Base-by-base conservation (phyloP, 2,329 filamentous ascomycete genomes). In the Camillea tinctor region DNA sequence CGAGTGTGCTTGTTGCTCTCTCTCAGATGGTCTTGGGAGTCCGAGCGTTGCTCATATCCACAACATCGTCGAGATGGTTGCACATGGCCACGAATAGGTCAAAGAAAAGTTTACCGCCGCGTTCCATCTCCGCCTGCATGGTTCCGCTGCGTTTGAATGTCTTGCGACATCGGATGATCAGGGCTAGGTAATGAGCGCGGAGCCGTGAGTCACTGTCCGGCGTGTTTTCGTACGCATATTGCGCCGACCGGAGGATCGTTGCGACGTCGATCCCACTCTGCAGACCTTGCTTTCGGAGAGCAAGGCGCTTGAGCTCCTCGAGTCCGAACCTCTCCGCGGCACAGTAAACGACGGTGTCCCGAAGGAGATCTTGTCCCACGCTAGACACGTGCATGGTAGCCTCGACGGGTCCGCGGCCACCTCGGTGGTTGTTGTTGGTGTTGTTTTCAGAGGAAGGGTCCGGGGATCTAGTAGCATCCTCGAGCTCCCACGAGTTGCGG, bases 91-190 rank as follows among this genome's bases (percentile, higher is more conserved):
- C 93, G 78, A 97, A 98, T 78, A 98, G 83, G 84, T 97, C 93
- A 81, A 98, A 98, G 85, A 95, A 97, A 80, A 97, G 84, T 84
- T 93, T 93, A 80, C 87, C 93, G 76, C 93, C 93, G 78, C 88
- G 88, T 83, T 97, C 92, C 93, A 98, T 97, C 83, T 97, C 93
- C 81, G 91, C 89, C 85, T 97, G 93, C 93, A 97, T 96, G 78
- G 93, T 97, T 79, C 93, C 93, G 82, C 93, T 97, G 80, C 91
- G 88, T 89, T 97, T 97, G 79, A 98, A 97, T 73, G 92, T 97
- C 83, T 93, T 93, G 78, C 94, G 92, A 84, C 91, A 94, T 82
- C 93, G 90, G 83, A 97, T 97, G 79, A 97, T 96, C 79, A 97
- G 87, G 76, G 93, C 92, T 77, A 98, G 88, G 84, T 97, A 97